Evolutionary conservation across 2,329 filamentous ascomycete species (phyloP), one percentile per base, ranked within the genome.

Genomic region (Calonectria pseudoreteaudii): DNA sequence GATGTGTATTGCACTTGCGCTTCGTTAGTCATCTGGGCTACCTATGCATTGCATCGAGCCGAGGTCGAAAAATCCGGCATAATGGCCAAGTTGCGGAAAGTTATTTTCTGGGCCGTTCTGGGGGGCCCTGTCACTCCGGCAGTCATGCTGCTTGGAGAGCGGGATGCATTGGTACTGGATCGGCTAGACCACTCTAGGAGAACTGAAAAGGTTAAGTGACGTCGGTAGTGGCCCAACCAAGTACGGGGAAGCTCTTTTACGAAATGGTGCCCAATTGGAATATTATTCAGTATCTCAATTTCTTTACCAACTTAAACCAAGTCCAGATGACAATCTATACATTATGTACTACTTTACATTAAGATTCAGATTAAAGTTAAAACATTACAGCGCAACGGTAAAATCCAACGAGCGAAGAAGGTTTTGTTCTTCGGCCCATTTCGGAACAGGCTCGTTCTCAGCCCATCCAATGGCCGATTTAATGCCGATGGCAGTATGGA

Each of bases 401-500:
- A 23, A n/a, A 23, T n/a, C 44, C 44, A 23, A 23, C 6, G 50
- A 36, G 4, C 68, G 47, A 50, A 72, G 66, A 26, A 56, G 68
- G 4, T 18, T 38, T 31, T 53, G 66, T n/a, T 62, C 31, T 5
- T 58, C 28, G 10, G 36, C 44, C 58, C 66, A 73, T 30, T 11
- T 58, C 41, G 49, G 38, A 10, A 31, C 13, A 6, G 18, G 23
- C 38, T 58, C 38, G 9, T 66, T 68, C 1, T 41, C n/a, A 1
- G 52, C 2, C 58, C 66, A 77, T 7, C 74, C 77, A 10, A 78
- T 73, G 6, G 82, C 82, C 5, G 80, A 79, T 31, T 81, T 77
- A 3, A 84, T 80, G 2, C 82, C 82, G 16, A 84, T 82, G 1
- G 73, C 73, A 0, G 73, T 75, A 38, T 84, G 80, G 14, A 84